phyloP scores from a whole-genome alignment of 352 stramenopile genomes.

The Phytopythium sindhum region DNA sequence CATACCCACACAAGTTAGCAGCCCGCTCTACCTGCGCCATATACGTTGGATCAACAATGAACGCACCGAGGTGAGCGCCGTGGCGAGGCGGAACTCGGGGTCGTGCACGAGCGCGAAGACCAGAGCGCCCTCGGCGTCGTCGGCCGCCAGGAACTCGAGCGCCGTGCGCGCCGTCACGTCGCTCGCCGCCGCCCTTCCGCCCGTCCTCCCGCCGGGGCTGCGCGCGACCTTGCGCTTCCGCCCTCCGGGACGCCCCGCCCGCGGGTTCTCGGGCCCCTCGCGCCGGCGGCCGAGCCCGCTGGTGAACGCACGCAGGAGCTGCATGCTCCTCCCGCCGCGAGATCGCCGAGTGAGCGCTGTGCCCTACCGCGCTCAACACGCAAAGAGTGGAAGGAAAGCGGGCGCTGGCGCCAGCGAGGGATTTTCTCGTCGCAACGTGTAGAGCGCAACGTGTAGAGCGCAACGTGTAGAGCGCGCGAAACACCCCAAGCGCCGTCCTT shows the following conservation, averaged over 20 bases:
- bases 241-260: not conserved
- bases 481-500: too few species aligned
- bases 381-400: too few species aligned
- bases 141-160: constrained; percentile 59
- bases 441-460: too few species aligned
- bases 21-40: not conserved
- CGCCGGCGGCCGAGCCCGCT: not conserved
- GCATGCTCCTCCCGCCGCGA: not conserved
- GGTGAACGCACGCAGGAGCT: constrained; percentile 4
- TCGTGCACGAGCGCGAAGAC: constrained; percentile 77
- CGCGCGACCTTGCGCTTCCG: constrained; percentile 1
- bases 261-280: not conserved
- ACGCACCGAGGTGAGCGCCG: constrained; percentile 44
- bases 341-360: too few species aligned
- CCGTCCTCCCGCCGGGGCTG: not conserved
- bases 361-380: too few species aligned
- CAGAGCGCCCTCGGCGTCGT: constrained; percentile 65
- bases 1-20: not conserved
- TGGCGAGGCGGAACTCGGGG: constrained; percentile 69
- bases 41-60: not conserved
- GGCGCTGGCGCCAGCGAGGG: too few species aligned
- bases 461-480: not conserved
- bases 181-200: not conserved
- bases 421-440: not conserved
- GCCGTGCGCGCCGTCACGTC: constrained; percentile 63